These are phyloP conservation scores for Ampelocalamus luodianensis DNA, from an alignment of 176 grass and related monocot genomes.

Conservation along the genomic window DNA sequence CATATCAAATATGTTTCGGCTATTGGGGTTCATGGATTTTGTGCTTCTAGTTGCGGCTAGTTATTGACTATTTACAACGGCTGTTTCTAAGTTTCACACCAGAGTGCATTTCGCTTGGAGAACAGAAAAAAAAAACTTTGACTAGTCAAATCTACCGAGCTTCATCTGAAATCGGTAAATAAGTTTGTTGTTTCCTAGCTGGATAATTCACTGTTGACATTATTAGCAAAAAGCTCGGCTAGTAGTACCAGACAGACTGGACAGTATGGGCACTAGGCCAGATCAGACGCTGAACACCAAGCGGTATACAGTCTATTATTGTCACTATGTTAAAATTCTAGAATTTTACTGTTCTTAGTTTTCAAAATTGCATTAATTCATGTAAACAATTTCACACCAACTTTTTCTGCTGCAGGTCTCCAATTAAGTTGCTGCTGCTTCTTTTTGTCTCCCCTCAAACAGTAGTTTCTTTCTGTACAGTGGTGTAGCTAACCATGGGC, in stretches of 20 bases:
- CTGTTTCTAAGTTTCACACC: too few relatives aligned
- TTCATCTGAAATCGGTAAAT: not conserved
- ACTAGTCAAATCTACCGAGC: not conserved
- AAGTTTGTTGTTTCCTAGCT: not conserved
- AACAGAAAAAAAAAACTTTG: not conserved
- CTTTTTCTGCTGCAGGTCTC: not conserved
- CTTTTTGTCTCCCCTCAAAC: not conserved
- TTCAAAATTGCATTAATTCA: not conserved
- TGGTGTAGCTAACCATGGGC: too few relatives aligned
- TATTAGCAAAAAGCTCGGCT: not conserved
- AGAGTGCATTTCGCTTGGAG: too few relatives aligned
- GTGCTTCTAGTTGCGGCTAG: too few relatives aligned
- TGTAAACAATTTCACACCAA: not conserved
- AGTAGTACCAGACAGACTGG: not conserved
- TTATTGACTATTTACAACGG: too few relatives aligned
- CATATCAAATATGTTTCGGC: too few relatives aligned
- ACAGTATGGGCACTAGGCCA: not conserved
- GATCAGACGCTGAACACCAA: not conserved
- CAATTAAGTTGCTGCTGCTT: not conserved
- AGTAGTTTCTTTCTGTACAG: not conserved
- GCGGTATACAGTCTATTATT: too few relatives aligned
- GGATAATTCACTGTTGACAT: not conserved
- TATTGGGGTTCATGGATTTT: too few relatives aligned
- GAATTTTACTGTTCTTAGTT: not conserved
- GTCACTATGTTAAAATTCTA: too few relatives aligned